Evolutionary conservation across 352 stramenopile genomes (phyloP), one percentile per base, ranked within the genome.

Genomic region (Elongisporangium anandrum): DNA sequence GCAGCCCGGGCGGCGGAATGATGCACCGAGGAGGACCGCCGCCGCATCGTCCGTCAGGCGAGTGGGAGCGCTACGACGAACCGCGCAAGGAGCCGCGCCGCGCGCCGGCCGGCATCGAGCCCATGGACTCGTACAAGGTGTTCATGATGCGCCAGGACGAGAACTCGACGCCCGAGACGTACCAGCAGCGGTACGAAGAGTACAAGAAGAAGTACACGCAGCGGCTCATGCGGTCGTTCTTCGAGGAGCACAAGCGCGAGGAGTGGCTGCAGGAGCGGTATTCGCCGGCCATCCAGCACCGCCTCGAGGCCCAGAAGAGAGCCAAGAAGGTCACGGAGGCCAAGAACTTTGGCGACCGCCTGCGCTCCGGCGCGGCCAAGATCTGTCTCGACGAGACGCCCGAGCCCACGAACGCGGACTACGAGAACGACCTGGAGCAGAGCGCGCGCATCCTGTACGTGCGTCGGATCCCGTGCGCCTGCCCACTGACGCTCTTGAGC

Each of bases 141-240:
- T 94, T 90, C 61, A 94, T 94, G 82, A 94, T 94, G 85, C 82
- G 79, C 10, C 85, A 94, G 67, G 84, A 87, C 52, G 85, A 94
- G 60, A 86, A 92, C 58, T 70, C 70, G 52, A 79, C 82, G 2
- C 85, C 85, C 6, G 85, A 94, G 68, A 87, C 84, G 21, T 94
- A 92, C 52, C 81, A 92, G 61, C 82, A 94, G 52, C 81, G 85
- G 38, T 94, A 94, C 66, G 85, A 94, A 54, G 85, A 94, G 59
- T 94, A 94, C 75, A 94, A 92, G 69, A 94, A 94, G 67, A 91
- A 91, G 52, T 88, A 92, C 65, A 68, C 84, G 53, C 83, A 92
- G 65, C 79, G 79, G 0, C 58, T 92, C 20, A 75, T 91, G 64
- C 82, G 83, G 20, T 77, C 83, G n/a, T 94, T 94, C 64, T 94